Evolutionary conservation across 495 filamentous ascomycete genomes (phyloP).

Genomic region (Xylaria palmicola): DNA sequence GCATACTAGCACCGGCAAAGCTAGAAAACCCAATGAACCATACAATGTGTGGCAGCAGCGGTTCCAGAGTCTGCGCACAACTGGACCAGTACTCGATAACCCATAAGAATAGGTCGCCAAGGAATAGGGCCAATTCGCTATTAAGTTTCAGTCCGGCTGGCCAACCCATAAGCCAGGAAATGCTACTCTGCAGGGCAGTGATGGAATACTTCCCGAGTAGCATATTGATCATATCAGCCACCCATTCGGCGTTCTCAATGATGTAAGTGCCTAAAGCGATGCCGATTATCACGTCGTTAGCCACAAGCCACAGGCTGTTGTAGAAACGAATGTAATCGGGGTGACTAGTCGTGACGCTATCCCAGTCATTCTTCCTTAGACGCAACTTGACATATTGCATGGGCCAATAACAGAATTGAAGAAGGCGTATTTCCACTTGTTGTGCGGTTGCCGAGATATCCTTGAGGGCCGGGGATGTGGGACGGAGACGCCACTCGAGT

Average conservation of each 20-base stretch:
- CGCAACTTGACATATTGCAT: slow-evolving; percentile 92
- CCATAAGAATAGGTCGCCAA: slow-evolving; percentile 95
- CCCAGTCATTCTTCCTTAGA: slow-evolving; percentile 87
- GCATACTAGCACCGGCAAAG: slow-evolving; percentile 95
- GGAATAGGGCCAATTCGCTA: slow-evolving; percentile 86
- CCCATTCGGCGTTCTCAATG: slow-evolving; percentile 87
- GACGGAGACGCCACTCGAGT: slow-evolving; percentile 83
- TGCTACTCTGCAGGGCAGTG: slow-evolving; percentile 82
- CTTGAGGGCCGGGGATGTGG: slow-evolving; percentile 81
- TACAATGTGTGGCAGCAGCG: slow-evolving; percentile 79
- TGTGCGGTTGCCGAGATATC: slow-evolving; percentile 98
- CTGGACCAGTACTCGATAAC: slow-evolving; percentile 96
- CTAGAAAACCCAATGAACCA: slow-evolving; percentile 92
- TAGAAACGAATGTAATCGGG: slow-evolving; percentile 99
- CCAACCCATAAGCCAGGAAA: slow-evolving; percentile 94
- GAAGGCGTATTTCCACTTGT: slow-evolving; percentile 94
- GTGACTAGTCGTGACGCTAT: slow-evolving; percentile 91
- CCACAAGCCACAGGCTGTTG: slow-evolving; percentile 97
- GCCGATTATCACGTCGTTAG: slow-evolving; percentile 98
- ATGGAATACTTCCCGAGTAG: slow-evolving; percentile 82
- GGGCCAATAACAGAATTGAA: slow-evolving; percentile 99
- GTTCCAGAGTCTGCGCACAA: slow-evolving; percentile 72
- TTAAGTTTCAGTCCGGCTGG: slow-evolving; percentile 98
- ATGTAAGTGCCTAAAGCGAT: slow-evolving; percentile 96
- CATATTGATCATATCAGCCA: slow-evolving; percentile 76